Evolutionary conservation across 345 rosid species (phyloP).

Genomic region (Acer yangbiense): DNA sequence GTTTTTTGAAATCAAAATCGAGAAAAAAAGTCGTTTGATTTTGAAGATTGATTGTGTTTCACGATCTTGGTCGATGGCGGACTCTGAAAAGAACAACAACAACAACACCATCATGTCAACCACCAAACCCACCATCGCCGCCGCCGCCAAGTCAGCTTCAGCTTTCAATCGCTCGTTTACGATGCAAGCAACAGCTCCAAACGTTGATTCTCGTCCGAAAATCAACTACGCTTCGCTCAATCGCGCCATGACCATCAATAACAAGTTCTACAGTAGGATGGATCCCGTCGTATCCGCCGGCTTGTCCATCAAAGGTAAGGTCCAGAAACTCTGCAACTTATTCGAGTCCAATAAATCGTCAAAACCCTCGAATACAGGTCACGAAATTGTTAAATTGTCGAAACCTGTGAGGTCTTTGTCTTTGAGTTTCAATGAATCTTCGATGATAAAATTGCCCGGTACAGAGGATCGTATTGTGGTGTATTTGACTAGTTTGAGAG

Average conservation of each 20-base stretch:
- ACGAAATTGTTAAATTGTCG: background rate
- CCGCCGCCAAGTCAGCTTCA: constrained; percentile 9
- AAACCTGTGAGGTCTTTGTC: constrained; percentile 5
- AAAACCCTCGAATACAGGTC: constrained; percentile 24
- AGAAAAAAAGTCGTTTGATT: background rate
- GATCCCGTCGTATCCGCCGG: constrained; percentile 38
- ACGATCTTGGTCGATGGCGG: constrained; percentile 49
- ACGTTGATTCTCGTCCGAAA: constrained; percentile 36
- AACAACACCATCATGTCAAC: constrained; percentile 21
- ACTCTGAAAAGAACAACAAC: constrained; percentile 32
- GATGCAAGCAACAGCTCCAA: constrained; percentile 28
- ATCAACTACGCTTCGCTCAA: constrained; percentile 46
- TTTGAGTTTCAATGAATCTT: constrained; percentile 18
- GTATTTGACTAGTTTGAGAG: constrained; percentile 82
- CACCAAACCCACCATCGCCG: constrained; percentile 31
- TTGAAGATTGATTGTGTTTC: constrained; percentile 4
- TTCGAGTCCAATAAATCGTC: constrained; percentile 50
- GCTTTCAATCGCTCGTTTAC: constrained; percentile 62
- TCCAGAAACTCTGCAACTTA: constrained; percentile 60
- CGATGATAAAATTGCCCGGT: constrained; percentile 58
- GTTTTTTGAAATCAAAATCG: background rate
- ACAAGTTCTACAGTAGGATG: constrained; percentile 53
- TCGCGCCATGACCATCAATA: constrained; percentile 54
- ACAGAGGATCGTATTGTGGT: constrained; percentile 89
- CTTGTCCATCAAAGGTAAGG: constrained; percentile 66